A percentile compares a stretch with the other conserved stretches of the same genome.
Conservation (phyloP, 768 basidiomycete genomes). For the Trametes meyenii region DNA sequence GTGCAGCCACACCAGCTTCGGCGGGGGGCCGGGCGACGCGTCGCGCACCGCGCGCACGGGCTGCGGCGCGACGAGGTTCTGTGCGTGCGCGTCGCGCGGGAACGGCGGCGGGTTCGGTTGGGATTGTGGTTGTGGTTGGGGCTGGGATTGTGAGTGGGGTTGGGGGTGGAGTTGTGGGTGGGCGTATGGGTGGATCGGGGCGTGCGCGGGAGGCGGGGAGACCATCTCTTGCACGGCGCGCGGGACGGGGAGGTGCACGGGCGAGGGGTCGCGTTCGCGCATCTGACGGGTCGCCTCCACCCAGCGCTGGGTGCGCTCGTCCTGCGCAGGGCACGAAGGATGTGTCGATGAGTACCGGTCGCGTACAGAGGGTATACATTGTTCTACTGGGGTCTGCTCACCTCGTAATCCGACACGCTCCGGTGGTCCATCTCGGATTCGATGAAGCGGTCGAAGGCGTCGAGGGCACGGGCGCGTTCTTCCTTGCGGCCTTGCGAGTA, state of each 20-base stretch:
- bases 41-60: slow-evolving; percentile 16
- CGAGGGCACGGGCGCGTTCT: slow-evolving; percentile 55
- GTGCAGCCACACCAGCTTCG: slow-evolving; percentile 29
- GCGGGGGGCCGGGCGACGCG: slow-evolving; percentile 20
- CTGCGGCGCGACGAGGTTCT: slow-evolving; percentile 16
- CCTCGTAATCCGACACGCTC: slow-evolving; percentile 22
- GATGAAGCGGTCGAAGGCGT: slow-evolving; percentile 61
- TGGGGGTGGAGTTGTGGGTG: not conserved
- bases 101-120: not conserved
- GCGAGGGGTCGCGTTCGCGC: slow-evolving; percentile 22
- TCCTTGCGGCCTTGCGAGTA: slow-evolving; percentile 45
- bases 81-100: not conserved
- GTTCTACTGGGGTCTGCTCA: not conserved
- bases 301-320: slow-evolving; percentile 27
- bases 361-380: not conserved
- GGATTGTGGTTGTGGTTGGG: not conserved
- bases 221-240: not conserved
- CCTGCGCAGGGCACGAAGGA: slow-evolving; percentile 4
- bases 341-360: not conserved
- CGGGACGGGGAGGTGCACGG: slow-evolving; percentile 5
- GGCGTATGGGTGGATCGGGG: not conserved
- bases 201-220: slow-evolving; percentile 1
- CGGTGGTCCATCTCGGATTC: slow-evolving; percentile 42
- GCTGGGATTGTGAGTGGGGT: not conserved
- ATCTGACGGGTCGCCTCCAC: slow-evolving; percentile 24